Percentiles rank a stretch among this genome's conserved stretches.
phyloP scores from a whole-genome alignment of 2,329 filamentous ascomycete genomes.

The Diaporthe sp. region DNA sequence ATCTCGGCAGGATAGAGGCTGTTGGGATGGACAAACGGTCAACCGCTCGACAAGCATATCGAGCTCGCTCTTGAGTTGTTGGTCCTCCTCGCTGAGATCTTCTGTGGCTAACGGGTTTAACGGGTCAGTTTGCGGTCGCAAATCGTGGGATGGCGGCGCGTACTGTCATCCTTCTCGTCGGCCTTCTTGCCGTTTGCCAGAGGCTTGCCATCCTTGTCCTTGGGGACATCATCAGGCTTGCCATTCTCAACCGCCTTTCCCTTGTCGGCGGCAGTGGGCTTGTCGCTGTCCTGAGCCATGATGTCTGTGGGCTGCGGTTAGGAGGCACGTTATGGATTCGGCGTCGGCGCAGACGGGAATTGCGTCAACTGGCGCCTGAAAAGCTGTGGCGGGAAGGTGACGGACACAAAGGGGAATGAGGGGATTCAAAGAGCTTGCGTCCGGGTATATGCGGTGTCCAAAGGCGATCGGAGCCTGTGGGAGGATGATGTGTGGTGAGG shows the following conservation, averaged over 20 bases:
- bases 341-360: conserved; percentile 35
- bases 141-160: conserved; percentile 40
- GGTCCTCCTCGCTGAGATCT: conserved; percentile 97
- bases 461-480: conserved; percentile 14
- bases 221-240: conserved; percentile 67
- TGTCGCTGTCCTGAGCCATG: conserved; percentile 95
- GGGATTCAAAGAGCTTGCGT: not conserved
- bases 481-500: conserved; percentile 23
- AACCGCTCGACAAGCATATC: conserved; percentile 98
- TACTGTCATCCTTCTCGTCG: conserved; percentile 69
- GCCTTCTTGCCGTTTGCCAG: conserved; percentile 81
- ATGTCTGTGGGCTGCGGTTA: conserved; percentile 32
- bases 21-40: conserved; percentile 66
- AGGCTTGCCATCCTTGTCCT: conserved; percentile 77
- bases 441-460: conserved; percentile 22
- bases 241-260: conserved; percentile 83
- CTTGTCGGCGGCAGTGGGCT: conserved; percentile 87
- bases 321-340: not conserved
- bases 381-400: conserved; percentile 26
- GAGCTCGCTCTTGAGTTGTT: conserved; percentile 97
- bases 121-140: conserved; percentile 49
- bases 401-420: not conserved
- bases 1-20: not conserved
- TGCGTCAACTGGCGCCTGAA: conserved; percentile 41
- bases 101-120: conserved; percentile 63